Evolutionary conservation across 805 yeast species (phyloP), one percentile per base, ranked within the genome.

Genomic region (Saccharomycopsis malanga): DNA sequence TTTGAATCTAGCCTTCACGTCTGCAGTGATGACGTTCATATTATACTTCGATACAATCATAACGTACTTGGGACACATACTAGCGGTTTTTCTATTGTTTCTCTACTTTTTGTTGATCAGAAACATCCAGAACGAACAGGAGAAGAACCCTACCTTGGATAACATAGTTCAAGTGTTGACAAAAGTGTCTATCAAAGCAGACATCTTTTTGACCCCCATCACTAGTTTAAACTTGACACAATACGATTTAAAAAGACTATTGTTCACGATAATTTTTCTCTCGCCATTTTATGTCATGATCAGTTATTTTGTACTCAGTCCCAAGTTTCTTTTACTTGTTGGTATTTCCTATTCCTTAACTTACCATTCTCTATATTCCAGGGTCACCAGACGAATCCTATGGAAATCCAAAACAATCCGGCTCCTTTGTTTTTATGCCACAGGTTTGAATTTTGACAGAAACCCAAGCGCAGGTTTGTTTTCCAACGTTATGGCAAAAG

Each of bases 291-390:
- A 93, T 63, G 74, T 89, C 52, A 66, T 85, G 12, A 62, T 82
- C 25, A 76, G 89, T 14, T 73, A 76, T 52, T 76, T 85, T 58
- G 57, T 89, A 24, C 65, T 91, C 39, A 72, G 83, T 7, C 95
- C 96, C 43, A 74, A 87, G 49, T 70, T 74, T 14, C 65, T 87
- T 39, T 61, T 88, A 22, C 65, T 87, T 29, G 49, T 70, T 14
- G 14, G 24, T 7, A 43, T 75, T 29, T 35, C 39, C 22, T 77
- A 77, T 52, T 63, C 82, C 4, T 69, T 91, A 48, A 80, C 95
- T 1, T 91, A 87, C 61, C 96, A 93, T 64, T 87, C 96, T 23
- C 69, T 85, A 21, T 87, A 87, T 74, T 79, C 88, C 24, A 71
- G 87, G 49, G 88, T 91, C 7, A 80, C 94, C 0, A 75, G 98